These are phyloP conservation scores for Pseudocercospora eumusae DNA, from an alignment of 2,329 filamentous ascomycete species.

Conservation along the genomic window DNA sequence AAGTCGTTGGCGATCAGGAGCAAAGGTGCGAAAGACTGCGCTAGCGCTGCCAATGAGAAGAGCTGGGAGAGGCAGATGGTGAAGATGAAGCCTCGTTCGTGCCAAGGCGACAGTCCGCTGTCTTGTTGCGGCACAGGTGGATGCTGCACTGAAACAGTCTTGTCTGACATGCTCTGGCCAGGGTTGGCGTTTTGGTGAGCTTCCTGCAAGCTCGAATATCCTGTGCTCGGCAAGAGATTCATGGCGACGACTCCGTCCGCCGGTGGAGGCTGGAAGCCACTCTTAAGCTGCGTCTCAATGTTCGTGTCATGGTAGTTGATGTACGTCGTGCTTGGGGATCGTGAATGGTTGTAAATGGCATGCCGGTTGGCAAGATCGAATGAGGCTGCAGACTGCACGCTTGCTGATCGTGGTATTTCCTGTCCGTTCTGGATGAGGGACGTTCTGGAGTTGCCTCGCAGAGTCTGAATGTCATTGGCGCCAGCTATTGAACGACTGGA, in stretches of 20 bases:
- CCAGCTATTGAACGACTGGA: background rate
- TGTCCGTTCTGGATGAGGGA: background rate
- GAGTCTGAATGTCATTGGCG: background rate
- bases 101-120: conserved; percentile 9
- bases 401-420: background rate
- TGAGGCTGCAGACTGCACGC: background rate
- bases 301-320: background rate
- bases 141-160: background rate
- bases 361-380: conserved; percentile 3
- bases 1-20: conserved; percentile 47
- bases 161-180: conserved; percentile 4
- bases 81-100: conserved; percentile 33
- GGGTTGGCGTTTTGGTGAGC: background rate
- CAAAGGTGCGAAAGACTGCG: conserved; percentile 21
- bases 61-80: conserved; percentile 27
- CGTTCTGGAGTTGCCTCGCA: background rate
- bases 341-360: conserved; percentile 6
- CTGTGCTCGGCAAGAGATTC: conserved; percentile 3
- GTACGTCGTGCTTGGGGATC: background rate
- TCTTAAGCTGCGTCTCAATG: background rate
- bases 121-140: background rate
- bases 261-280: background rate
- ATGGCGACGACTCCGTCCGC: background rate
- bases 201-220: background rate
- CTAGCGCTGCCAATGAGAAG: conserved; percentile 22